Evolutionary conservation across 768 basidiomycete genomes (phyloP), one percentile per base, ranked within the genome.

Genomic region (Calocera viscosa): DNA sequence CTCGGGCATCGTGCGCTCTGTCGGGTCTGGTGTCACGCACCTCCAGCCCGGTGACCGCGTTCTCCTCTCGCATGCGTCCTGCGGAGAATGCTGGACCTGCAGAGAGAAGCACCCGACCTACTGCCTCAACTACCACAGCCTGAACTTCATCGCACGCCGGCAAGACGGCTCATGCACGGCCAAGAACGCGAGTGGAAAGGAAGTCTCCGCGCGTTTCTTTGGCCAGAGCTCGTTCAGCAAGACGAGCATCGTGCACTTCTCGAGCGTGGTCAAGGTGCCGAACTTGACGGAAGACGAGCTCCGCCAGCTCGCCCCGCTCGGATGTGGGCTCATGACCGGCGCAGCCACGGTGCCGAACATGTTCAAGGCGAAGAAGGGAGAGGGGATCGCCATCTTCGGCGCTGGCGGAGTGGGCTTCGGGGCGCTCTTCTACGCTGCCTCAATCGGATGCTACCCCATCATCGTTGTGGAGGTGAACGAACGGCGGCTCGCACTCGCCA

Each of bases 371-470:
- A 26, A 60, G 53, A 32, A 16, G 26, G 53, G 53, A 5, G 53
- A 60, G 30, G 53, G 53, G 53, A 32, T 60, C 10, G 53, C 53
- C 30, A 60, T 60, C 53, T 60, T 60, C 53, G 53, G 53, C 2
- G 30, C 53, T 60, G 53, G 53, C 26, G 53, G 53, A 5, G 53
- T 60, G 14, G 53, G 53, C 14, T 60, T 60, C 53, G 53, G 53
- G 2, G 53, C 53, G 30, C 53, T 60, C 26, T 60, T 60, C 30
- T 60, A 2, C 30, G 53, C 53, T 30, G 26, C 30, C 5, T 60
- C 53, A 5, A 32, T 32, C 14, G 53, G 53, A 2, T 60, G 53
- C 53, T 28, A 2, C 5, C 53, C 53, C 14, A 32, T 60, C 53
- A 32, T 60, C 2, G 53, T 60, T 16, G 53, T 60, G 5, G 53